Evolutionary conservation across 2,329 filamentous ascomycete genomes (phyloP).

Genomic region (Fusarium duplospermum): DNA sequence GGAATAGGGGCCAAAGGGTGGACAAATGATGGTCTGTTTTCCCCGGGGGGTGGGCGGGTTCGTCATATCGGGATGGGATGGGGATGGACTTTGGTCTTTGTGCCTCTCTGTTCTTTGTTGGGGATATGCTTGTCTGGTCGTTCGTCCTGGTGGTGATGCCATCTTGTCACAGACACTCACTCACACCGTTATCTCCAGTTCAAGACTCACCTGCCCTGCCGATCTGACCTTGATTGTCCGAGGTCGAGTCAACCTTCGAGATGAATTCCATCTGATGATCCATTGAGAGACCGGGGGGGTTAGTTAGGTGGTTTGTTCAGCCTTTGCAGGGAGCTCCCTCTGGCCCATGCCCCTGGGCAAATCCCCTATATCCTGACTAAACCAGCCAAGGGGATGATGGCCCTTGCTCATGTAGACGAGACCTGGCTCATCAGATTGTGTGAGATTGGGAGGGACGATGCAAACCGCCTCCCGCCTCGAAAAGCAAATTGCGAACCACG

Average conservation of each 20-base stretch:
- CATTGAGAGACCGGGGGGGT: slow-evolving; percentile 6
- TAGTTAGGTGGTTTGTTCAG: background rate
- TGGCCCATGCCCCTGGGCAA: slow-evolving; percentile 12
- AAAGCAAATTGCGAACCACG: slow-evolving; percentile 40
- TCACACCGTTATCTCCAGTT: slow-evolving; percentile 1
- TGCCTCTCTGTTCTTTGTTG: slow-evolving; percentile 28
- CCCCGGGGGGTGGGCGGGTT: slow-evolving; percentile 3
- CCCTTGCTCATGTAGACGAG: slow-evolving; percentile 1
- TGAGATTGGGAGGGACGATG: slow-evolving; percentile 12
- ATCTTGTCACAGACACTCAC: background rate
- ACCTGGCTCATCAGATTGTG: slow-evolving; percentile 8
- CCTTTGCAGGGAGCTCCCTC: slow-evolving; percentile 14
- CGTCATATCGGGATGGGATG: background rate
- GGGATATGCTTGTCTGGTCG: slow-evolving; percentile 25
- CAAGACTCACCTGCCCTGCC: background rate
- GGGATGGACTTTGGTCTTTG: slow-evolving; percentile 21
- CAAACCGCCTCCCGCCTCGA: slow-evolving; percentile 9
- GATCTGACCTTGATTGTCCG: slow-evolving; percentile 19
- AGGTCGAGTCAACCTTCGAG: slow-evolving; percentile 6
- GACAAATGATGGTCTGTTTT: slow-evolving; percentile 15
- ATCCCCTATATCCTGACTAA: slow-evolving; percentile 4
- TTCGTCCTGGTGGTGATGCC: background rate
- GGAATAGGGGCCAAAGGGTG: slow-evolving; percentile 20
- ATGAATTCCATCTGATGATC: slow-evolving; percentile 22
- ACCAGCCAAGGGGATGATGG: slow-evolving; percentile 1